These are phyloP conservation scores for Xylaria sp. DNA, from an alignment of 2,329 filamentous ascomycete genomes.

Conservation along the genomic window DNA sequence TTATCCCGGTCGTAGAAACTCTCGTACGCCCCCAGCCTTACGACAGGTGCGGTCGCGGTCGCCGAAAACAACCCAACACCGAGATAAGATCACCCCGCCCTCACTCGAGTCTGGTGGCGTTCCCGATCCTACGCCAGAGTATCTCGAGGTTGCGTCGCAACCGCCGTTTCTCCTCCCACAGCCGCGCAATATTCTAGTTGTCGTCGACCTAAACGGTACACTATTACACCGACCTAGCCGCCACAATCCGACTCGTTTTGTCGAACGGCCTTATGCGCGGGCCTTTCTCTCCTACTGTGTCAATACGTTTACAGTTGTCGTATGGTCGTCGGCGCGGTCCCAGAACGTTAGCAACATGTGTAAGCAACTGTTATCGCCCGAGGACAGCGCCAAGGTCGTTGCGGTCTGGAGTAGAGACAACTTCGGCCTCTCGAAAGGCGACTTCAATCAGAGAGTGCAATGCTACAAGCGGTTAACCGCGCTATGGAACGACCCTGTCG, in stretches of 20 bases:
- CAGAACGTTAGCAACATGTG: conserved; percentile 78
- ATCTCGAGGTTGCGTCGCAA: conserved; percentile 65
- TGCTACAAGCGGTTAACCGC: conserved; percentile 86
- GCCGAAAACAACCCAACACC: neutral
- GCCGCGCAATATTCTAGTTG: conserved; percentile 76
- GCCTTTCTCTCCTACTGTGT: conserved; percentile 80
- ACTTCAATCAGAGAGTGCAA: conserved; percentile 79
- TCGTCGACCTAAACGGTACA: conserved; percentile 95
- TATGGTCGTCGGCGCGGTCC: conserved; percentile 89
- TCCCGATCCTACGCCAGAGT: conserved; percentile 68
- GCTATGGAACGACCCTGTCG: conserved; percentile 70
- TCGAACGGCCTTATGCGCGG: conserved; percentile 72
- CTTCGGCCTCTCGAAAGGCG: conserved; percentile 70
- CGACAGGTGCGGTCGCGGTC: neutral
- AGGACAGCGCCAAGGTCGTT: conserved; percentile 66
- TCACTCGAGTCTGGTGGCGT: conserved; percentile 62
- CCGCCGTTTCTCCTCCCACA: conserved; percentile 53
- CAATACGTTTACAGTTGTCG: conserved; percentile 78
- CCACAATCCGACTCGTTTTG: conserved; percentile 62
- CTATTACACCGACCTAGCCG: conserved; percentile 76
- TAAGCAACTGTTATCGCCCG: conserved; percentile 66
- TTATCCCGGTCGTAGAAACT: neutral
- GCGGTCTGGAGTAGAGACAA: conserved; percentile 82
- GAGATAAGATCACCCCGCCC: conserved; percentile 35
- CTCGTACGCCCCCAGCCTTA: neutral